Conservation (phyloP, 2,329 filamentous ascomycete genomes). For the Grosmannia clavigera region DNA sequence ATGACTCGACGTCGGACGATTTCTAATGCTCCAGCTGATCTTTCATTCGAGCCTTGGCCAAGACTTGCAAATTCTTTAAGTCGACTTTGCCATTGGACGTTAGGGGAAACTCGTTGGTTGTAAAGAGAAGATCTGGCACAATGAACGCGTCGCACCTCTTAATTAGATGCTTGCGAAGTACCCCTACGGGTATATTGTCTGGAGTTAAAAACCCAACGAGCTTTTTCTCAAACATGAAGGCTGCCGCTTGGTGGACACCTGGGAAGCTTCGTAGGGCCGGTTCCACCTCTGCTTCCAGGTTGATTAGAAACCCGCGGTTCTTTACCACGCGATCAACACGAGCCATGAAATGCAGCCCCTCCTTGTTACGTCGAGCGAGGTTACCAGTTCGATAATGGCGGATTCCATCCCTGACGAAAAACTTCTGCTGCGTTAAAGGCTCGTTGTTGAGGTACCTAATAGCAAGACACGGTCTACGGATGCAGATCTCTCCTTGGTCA, state of each 20-base stretch:
- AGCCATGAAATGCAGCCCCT: slow-evolving; percentile 16
- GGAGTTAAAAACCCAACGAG: slow-evolving; percentile 12
- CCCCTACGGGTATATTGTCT: background rate
- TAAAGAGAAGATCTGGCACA: background rate
- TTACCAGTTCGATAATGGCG: slow-evolving; percentile 5
- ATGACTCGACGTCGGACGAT: too few relatives aligned
- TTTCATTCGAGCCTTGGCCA: background rate
- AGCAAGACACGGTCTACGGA: background rate
- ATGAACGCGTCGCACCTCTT: background rate
- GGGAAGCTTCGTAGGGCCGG: slow-evolving; percentile 12
- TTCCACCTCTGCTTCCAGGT: slow-evolving; percentile 21
- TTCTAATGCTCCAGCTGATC: too few relatives aligned
- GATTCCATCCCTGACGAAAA: background rate
- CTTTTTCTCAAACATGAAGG: slow-evolving; percentile 10
- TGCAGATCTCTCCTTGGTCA: background rate
- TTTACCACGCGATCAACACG: slow-evolving; percentile 19
- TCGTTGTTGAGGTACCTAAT: background rate
- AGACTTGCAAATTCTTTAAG: slow-evolving; percentile 20
- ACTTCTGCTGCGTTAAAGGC: background rate
- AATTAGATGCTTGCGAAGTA: background rate
- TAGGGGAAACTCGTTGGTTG: background rate
- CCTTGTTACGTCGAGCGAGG: background rate
- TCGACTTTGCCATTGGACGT: slow-evolving; percentile 35
- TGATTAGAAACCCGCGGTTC: slow-evolving; percentile 23
- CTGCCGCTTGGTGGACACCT: slow-evolving; percentile 11